phyloP scores from a whole-genome alignment of 2,329 filamentous ascomycete species.

The Rugonectria rugulosa region DNA sequence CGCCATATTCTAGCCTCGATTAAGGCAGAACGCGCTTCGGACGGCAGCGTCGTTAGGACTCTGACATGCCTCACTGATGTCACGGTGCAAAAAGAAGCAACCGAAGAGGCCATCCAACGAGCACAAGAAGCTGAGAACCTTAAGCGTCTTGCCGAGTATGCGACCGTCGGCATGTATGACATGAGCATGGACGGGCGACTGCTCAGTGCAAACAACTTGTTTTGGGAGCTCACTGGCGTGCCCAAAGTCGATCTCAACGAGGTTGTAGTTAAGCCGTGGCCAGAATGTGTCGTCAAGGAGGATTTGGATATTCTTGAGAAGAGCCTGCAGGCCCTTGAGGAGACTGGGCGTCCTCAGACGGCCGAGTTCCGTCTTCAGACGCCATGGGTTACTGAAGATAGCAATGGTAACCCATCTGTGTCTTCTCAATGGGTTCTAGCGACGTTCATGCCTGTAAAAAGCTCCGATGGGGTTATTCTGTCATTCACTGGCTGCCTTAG shows the following conservation, averaged over 20 bases:
- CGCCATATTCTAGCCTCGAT: slow-evolving; percentile 57
- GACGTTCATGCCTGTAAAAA: slow-evolving; percentile 59
- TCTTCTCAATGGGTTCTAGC: slow-evolving; percentile 58
- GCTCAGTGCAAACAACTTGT: slow-evolving; percentile 60
- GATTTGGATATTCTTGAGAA: slow-evolving; percentile 51
- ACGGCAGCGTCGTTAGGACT: slow-evolving; percentile 54
- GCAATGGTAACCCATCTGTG: slow-evolving; percentile 50
- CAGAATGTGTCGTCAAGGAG: slow-evolving; percentile 53
- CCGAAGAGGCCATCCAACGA: slow-evolving; percentile 56
- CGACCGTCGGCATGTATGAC: slow-evolving; percentile 63
- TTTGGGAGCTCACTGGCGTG: slow-evolving; percentile 61
- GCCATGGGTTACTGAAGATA: slow-evolving; percentile 55
- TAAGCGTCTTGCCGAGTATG: slow-evolving; percentile 61
- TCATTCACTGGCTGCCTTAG: slow-evolving; percentile 57
- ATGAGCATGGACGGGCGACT: slow-evolving; percentile 59
- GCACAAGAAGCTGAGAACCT: slow-evolving; percentile 62
- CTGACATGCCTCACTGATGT: slow-evolving; percentile 61
- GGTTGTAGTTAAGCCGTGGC: slow-evolving; percentile 52
- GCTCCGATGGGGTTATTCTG: slow-evolving; percentile 54
- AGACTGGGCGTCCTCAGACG: slow-evolving; percentile 52
- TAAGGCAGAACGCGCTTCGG: slow-evolving; percentile 53
- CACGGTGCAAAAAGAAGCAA: slow-evolving; percentile 57
- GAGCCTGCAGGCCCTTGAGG: slow-evolving; percentile 49
- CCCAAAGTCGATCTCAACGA: slow-evolving; percentile 50
- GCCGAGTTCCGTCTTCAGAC: slow-evolving; percentile 59